phyloP scores from a whole-genome alignment of 495 filamentous ascomycete genomes.

The Daldinia childiae region DNA sequence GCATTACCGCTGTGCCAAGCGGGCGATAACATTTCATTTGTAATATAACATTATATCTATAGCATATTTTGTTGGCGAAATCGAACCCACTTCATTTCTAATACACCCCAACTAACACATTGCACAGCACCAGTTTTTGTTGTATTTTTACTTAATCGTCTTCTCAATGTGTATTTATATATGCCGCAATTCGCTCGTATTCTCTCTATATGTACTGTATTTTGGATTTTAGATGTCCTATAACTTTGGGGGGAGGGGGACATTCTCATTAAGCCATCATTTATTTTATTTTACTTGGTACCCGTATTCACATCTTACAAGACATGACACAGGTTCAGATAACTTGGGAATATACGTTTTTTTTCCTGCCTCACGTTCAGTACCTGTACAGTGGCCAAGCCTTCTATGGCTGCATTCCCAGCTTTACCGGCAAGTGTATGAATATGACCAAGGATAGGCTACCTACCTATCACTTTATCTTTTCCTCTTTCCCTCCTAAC shows the following conservation, averaged over 20 bases:
- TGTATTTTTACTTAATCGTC: neutral
- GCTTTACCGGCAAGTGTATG: conserved; percentile 11
- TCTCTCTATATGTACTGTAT: neutral
- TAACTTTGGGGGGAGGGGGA: neutral
- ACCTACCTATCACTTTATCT: conserved; percentile 11
- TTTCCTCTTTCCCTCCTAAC: conserved; percentile 12
- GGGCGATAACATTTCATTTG: neutral
- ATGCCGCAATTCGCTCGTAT: neutral
- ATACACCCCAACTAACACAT: neutral
- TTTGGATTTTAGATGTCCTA: neutral
- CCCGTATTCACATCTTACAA: neutral
- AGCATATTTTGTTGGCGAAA: neutral
- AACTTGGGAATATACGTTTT: conserved; percentile 14
- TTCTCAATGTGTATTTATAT: neutral
- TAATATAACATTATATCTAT: neutral
- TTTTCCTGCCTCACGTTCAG: conserved; percentile 19
- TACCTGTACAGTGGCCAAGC: conserved; percentile 31
- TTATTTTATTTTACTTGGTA: neutral
- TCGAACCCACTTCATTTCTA: neutral
- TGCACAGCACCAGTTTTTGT: neutral
- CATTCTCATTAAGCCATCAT: neutral
- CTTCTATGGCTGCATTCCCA: conserved; percentile 10
- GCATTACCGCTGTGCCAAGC: conserved; percentile 35
- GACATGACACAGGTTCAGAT: neutral
- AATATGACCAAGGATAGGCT: conserved; percentile 6